These are phyloP conservation scores for Hebeloma cylindrosporum DNA, from an alignment of 768 basidiomycete species.

Conservation along the genomic window DNA sequence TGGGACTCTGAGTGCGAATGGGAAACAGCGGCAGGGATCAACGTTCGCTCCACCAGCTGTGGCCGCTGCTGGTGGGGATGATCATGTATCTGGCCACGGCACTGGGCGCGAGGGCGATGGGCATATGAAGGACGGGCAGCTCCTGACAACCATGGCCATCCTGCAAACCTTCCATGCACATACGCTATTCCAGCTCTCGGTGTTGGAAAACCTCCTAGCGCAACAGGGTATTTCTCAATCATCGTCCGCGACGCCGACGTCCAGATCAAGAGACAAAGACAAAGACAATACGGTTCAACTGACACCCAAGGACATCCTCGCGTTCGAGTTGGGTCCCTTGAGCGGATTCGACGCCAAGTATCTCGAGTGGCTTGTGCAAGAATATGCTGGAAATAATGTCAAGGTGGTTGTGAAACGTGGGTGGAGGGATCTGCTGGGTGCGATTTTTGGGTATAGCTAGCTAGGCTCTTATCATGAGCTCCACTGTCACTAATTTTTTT, in stretches of 20 bases:
- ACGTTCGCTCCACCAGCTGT: slow-evolving; percentile 20
- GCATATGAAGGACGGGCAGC: slow-evolving; percentile 32
- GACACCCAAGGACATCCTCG: slow-evolving; percentile 59
- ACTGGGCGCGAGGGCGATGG: slow-evolving; percentile 21
- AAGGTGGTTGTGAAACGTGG: slow-evolving; percentile 43
- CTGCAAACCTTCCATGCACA: slow-evolving; percentile 71
- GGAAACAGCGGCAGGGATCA: slow-evolving; percentile 35
- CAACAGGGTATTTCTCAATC: slow-evolving; percentile 8
- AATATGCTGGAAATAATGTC: slow-evolving; percentile 55
- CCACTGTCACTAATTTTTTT: too few species aligned
- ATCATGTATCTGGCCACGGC: slow-evolving; percentile 15
- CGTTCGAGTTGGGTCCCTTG: slow-evolving; percentile 73
- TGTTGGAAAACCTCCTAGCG: slow-evolving; percentile 26
- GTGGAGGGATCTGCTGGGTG: slow-evolving; percentile 50
- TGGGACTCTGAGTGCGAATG: slow-evolving; percentile 14
- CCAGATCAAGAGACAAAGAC: too few species aligned
- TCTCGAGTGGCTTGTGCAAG: slow-evolving; percentile 72
- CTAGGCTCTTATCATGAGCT: not conserved
- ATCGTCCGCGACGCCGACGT: slow-evolving; percentile 3
- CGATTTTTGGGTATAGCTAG: slow-evolving; percentile 45
- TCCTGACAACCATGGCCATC: slow-evolving; percentile 41
- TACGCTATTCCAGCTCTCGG: slow-evolving; percentile 56
- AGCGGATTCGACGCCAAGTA: slow-evolving; percentile 72
- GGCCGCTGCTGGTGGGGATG: slow-evolving; percentile 9
- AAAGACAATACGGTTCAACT: slow-evolving; percentile 41